Conservation (phyloP, 1,284 basidiomycete species). For the Phenoliferia sp. region DNA sequence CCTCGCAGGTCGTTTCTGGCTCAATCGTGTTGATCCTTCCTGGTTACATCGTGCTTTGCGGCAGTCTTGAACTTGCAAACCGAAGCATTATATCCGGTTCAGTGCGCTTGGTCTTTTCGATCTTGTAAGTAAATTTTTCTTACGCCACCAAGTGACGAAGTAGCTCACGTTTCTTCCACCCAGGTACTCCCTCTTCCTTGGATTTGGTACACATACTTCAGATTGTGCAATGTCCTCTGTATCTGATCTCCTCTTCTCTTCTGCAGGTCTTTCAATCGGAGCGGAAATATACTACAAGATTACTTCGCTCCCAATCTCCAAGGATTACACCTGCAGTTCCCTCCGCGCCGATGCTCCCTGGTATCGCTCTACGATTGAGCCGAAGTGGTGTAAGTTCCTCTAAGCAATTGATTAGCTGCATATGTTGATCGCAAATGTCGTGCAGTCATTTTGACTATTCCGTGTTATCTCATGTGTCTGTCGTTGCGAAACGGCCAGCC, state of each 20-base stretch:
- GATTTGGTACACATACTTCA: slow-evolving; percentile 51
- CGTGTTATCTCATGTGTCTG: slow-evolving; percentile 67
- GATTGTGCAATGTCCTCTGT: background rate
- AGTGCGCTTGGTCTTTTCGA: slow-evolving; percentile 64
- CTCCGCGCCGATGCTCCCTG: slow-evolving; percentile 46
- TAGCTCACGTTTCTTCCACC: background rate
- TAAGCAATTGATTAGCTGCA: too few species aligned
- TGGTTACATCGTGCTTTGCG: slow-evolving; percentile 68
- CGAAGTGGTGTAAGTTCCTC: slow-evolving; percentile 48
- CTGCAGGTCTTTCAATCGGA: slow-evolving; percentile 63
- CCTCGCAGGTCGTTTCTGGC: slow-evolving; percentile 57
- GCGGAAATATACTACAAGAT: slow-evolving; percentile 52
- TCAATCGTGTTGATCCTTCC: slow-evolving; percentile 85
- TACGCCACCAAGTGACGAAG: too few species aligned
- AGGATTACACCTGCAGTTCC: slow-evolving; percentile 27
- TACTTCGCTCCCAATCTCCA: slow-evolving; percentile 21
- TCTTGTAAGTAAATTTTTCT: slow-evolving; percentile 1
- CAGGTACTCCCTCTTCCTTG: slow-evolving; percentile 52
- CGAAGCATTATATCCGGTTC: slow-evolving; percentile 67
- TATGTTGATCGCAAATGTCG: background rate
- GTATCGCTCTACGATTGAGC: slow-evolving; percentile 45
- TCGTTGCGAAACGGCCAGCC: slow-evolving; percentile 73
- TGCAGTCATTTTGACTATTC: slow-evolving; percentile 71
- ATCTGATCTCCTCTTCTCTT: background rate
- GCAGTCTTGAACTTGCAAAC: slow-evolving; percentile 58